Conservation (phyloP, 2,329 filamentous ascomycete genomes). For the Fusarium goolgardi region DNA sequence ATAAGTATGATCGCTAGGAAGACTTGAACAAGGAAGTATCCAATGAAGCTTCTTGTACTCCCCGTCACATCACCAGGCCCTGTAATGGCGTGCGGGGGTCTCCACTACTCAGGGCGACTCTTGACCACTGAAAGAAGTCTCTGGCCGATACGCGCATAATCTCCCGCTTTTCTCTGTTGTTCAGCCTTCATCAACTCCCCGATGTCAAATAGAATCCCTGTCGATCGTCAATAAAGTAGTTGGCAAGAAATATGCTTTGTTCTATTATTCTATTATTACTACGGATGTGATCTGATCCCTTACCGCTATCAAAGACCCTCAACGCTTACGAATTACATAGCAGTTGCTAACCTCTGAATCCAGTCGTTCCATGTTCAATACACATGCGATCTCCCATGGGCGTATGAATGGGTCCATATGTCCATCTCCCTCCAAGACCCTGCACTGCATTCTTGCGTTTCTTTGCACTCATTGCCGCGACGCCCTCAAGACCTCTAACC, state of each 20-base stretch:
- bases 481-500: slow-evolving; percentile 32
- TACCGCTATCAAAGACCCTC: no score
- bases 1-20: background rate
- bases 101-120: slow-evolving; percentile 28
- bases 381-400: slow-evolving; percentile 31
- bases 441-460: slow-evolving; percentile 27
- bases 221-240: background rate
- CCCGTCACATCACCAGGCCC: slow-evolving; percentile 37
- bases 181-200: slow-evolving; percentile 34
- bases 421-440: slow-evolving; percentile 33
- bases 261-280: background rate
- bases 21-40: slow-evolving; percentile 17
- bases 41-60: slow-evolving; percentile 38
- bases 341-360: slow-evolving; percentile 14
- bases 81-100: slow-evolving; percentile 45
- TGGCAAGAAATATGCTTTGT: background rate
- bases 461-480: slow-evolving; percentile 32
- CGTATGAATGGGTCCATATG: slow-evolving; percentile 36
- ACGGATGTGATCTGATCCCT: background rate
- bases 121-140: slow-evolving; percentile 18
- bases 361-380: slow-evolving; percentile 35
- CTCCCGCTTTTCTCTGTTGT: slow-evolving; percentile 10
- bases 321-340: background rate
- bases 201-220: slow-evolving; percentile 7
- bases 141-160: slow-evolving; percentile 35